Base-by-base conservation (phyloP, 208 protist genomes). In the Acanthamoeba triangularis region DNA sequence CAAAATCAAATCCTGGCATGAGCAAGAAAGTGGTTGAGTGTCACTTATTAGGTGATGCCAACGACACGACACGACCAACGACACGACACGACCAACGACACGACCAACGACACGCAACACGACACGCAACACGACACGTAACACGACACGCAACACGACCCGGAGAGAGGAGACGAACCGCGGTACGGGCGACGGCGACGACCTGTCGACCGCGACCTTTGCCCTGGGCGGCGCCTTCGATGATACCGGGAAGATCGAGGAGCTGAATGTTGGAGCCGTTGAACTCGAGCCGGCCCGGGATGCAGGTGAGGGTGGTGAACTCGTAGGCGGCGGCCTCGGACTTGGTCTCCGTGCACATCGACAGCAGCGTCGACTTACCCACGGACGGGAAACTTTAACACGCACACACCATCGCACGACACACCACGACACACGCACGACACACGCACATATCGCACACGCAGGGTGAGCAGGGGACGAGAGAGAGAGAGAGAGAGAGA, bases 241-340 rank as follows among this genome's bases (percentile, higher is more conserved):
- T 99, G 95, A 99, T 99, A 96, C 99, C 99, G 30, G 99, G 99
- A 20, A 99, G 95, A 97, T 99, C 99, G 28, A 99, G 97, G 96
- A 99, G 98, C 96, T 99, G 99, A 90, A 99, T 99, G 67, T 99
- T 98, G 13, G 99, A 99, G 16, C 98, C 99, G 88, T 99, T 99
- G 97, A 99, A 98, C 90, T 98, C 94, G 47, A 99, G 97, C 78
- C 99, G 98, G 61, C 99, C 99, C 14, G 99, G 99, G 97, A 99
- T 99, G 97, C 99, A 99, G 23, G 99, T 99, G 23, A 99, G 98
- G 11, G 99, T 99, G 54, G 99, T 99, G 97, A 99, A 99, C 93
- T 99, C 99, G 96, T 99, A 99, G 33, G 98, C 97, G 0, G 99
- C 99, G 47, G 98, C 98, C 97, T 99, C 98, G 87, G 99, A 99